Evolutionary conservation across 352 stramenopile species (phyloP).

Genomic region (Phytopythium oedochilum): DNA sequence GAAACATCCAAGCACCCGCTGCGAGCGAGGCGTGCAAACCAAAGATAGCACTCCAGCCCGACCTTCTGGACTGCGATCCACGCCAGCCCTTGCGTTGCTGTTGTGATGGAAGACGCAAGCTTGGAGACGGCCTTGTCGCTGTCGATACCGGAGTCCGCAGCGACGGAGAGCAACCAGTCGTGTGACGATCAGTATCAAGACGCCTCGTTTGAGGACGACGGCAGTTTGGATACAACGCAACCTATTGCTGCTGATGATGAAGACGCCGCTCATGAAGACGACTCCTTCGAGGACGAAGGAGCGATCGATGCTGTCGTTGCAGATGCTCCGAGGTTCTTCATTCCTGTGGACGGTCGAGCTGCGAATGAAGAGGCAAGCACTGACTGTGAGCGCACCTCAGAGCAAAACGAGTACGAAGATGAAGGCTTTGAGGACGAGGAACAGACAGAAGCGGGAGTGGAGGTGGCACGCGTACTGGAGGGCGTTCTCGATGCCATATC

Average conservation of each 20-base stretch:
- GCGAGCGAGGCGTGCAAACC: not conserved
- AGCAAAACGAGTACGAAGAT: not conserved
- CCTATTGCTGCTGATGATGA: not conserved
- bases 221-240: not conserved
- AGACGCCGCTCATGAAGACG: constrained; percentile 7
- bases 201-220: constrained; percentile 8
- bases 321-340: no score
- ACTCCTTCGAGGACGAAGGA: constrained; percentile 4
- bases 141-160: not conserved
- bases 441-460: not conserved
- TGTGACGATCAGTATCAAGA: constrained; percentile 2
- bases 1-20: no score
- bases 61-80: not conserved
- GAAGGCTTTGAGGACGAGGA: constrained; percentile 9
- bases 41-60: not conserved
- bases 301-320: not conserved
- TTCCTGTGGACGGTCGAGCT: not conserved
- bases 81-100: not conserved
- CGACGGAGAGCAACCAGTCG: not conserved
- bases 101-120: not conserved
- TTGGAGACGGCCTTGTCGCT: not conserved
- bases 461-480: not conserved
- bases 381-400: not conserved
- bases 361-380: not conserved
- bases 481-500: not conserved